Base-by-base conservation (phyloP, 257 asterid species). In the Perilla frutescens region DNA sequence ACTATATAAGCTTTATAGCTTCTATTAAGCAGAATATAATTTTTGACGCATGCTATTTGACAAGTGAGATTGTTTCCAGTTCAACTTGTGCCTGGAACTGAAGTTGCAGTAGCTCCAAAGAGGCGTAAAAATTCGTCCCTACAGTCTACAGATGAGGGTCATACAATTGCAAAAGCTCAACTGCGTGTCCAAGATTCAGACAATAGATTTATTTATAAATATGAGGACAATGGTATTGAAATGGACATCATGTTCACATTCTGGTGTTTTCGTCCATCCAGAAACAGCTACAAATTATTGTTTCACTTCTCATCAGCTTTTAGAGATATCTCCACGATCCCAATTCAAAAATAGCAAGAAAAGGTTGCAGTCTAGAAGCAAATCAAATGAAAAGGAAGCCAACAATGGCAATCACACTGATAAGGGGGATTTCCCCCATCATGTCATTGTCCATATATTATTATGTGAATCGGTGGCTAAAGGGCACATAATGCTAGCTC, bases 61-160 rank as follows among this genome's bases (percentile, higher is more conserved):
- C 83, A 66, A 66, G 69, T 68, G 71, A 72, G 37, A 41, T 79
- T 82, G 76, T 77, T 81, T 66, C 45, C 90, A 94, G 99, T 90
- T 53, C 97, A 87, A 86, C 99, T 94, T 76, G 96, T 94, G 63
- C 99, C 97, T 31, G 98, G 93, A 76, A 82, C 91, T 68, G 97
- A 94, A 82, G 97, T 94, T 82, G 96, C 98, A 63, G 97, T 94
- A 79, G 96, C 97, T 64, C 97, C 96, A 68, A 94, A 94, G 88
- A 84, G 90, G 69, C 97, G 99, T 62, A 90, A 85, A 83, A 86
- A 86, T 72, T 67, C 90, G 62, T 75, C 87, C 36, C 12, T 51
- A 50, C 74, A 81, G 66, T 76, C 89, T 61, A 57, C 81, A 48
- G 87, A 78, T 50, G 75, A 80, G 76, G 79, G 69, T 62, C 74